Evolutionary conservation across 345 rosid genomes (phyloP).

Genomic region (Salix udensis): DNA sequence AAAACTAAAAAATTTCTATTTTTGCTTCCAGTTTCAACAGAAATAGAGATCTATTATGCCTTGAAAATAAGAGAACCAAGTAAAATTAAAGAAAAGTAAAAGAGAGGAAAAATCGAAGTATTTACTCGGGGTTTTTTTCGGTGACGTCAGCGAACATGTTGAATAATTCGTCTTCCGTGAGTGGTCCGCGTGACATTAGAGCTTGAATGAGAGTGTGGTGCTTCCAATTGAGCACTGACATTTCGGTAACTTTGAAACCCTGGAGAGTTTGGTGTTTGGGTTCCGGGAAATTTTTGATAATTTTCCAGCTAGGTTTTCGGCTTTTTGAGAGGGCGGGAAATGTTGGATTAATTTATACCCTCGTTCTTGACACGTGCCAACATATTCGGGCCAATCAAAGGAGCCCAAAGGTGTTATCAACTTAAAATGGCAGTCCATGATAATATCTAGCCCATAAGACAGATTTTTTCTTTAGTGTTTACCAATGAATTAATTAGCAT

Average conservation of each 20-base stretch:
- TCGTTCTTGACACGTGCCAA: neutral
- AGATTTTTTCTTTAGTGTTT: too few relatives aligned
- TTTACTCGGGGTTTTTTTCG: slow-evolving; percentile 52
- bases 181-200: slow-evolving; percentile 79
- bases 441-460: neutral
- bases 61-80: neutral
- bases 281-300: neutral
- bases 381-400: neutral
- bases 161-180: slow-evolving; percentile 59
- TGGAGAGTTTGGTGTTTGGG: neutral
- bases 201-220: slow-evolving; percentile 87
- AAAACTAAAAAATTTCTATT: too few relatives aligned
- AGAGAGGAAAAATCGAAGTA: neutral
- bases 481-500: too few relatives aligned
- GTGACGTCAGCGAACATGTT: slow-evolving; percentile 60
- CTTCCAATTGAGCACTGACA: slow-evolving; percentile 58
- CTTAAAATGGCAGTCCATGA: neutral
- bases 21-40: neutral
- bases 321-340: neutral
- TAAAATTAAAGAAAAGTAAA: neutral
- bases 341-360: neutral
- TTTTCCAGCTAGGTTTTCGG: neutral
- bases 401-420: neutral
- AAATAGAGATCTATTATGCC: neutral
- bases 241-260: slow-evolving; percentile 2